Percentiles rank a stretch among this genome's conserved stretches.
These are phyloP conservation scores for Xylariaceae sp. DNA, from an alignment of 2,329 filamentous ascomycete species.

Conservation along the genomic window DNA sequence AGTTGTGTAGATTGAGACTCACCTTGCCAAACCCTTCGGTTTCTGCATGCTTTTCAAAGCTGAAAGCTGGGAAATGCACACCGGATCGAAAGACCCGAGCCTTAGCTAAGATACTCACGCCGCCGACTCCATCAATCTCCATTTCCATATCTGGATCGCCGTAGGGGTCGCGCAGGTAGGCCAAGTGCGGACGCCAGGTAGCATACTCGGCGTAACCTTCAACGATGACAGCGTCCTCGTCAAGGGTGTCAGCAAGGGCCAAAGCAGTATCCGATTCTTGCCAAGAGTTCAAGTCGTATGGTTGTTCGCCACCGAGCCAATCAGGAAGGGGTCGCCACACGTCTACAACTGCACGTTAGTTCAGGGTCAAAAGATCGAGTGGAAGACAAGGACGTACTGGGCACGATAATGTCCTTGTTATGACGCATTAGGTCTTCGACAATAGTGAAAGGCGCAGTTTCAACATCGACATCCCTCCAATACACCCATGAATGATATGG, in stretches of 20 bases:
- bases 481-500: conserved; percentile 99
- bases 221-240: conserved; percentile 97
- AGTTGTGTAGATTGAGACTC: conserved; percentile 26
- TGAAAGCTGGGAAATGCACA: conserved; percentile 96
- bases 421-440: conserved; percentile 97
- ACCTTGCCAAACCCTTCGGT: conserved; percentile 99
- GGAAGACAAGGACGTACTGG: conserved; percentile 62
- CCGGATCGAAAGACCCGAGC: conserved; percentile 91
- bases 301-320: conserved; percentile 97
- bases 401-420: conserved; percentile 97
- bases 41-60: conserved; percentile 97
- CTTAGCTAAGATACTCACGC: conserved; percentile 95
- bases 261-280: conserved; percentile 97
- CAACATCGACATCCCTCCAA: conserved; percentile 97
- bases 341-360: conserved; percentile 47
- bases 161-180: conserved; percentile 92
- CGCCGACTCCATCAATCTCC: conserved; percentile 97
- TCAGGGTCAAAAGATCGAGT: not conserved
- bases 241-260: conserved; percentile 85
- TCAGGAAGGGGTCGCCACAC: conserved; percentile 98
- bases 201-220: conserved; percentile 98
- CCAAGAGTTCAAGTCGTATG: conserved; percentile 98
- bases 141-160: conserved; percentile 99
- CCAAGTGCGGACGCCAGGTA: conserved; percentile 94
- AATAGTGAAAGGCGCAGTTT: conserved; percentile 94